A percentile compares a stretch with the other conserved stretches of the same genome.
These are phyloP conservation scores for Tylopilus felleus DNA, from an alignment of 768 basidiomycete genomes.

Conservation along the genomic window DNA sequence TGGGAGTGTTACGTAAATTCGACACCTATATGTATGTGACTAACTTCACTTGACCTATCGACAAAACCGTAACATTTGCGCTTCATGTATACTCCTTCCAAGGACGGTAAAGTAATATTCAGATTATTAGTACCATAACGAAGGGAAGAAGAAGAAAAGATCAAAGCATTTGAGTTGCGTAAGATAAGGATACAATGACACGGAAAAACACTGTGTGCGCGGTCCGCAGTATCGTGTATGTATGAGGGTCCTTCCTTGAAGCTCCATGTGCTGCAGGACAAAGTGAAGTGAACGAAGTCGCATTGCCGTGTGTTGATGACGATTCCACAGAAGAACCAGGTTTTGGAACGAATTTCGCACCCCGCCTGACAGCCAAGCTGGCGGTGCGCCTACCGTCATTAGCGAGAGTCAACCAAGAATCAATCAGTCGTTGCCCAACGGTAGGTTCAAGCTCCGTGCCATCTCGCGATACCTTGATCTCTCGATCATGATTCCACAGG, in stretches of 20 bases:
- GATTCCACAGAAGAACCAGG: not conserved
- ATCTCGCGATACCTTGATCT: conserved; percentile 80
- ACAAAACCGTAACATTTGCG: no score
- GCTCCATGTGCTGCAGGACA: no score
- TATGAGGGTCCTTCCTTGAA: no score
- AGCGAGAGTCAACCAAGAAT: conserved; percentile 57
- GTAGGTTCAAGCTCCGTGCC: conserved; percentile 89
- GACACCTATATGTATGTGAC: no score
- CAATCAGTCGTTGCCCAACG: conserved; percentile 63
- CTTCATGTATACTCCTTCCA: no score
- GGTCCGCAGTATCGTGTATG: no score
- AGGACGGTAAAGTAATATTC: no score
- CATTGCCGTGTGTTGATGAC: no score
- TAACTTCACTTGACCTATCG: no score
- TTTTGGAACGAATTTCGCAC: conserved; percentile 1
- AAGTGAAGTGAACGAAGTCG: no score
- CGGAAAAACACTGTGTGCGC: not conserved
- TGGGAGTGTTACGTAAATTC: no score
- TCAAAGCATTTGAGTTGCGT: not conserved
- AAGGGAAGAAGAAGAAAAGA: no score
- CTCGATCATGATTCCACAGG: conserved; percentile 86
- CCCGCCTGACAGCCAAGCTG: not conserved
- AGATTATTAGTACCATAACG: not conserved
- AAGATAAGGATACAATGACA: not conserved
- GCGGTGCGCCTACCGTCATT: conserved; percentile 1